Percentiles rank a stretch among this genome's conserved stretches.
These are phyloP conservation scores for Podaxis carcinomalis DNA, from an alignment of 768 basidiomycete genomes.

Conservation along the genomic window DNA sequence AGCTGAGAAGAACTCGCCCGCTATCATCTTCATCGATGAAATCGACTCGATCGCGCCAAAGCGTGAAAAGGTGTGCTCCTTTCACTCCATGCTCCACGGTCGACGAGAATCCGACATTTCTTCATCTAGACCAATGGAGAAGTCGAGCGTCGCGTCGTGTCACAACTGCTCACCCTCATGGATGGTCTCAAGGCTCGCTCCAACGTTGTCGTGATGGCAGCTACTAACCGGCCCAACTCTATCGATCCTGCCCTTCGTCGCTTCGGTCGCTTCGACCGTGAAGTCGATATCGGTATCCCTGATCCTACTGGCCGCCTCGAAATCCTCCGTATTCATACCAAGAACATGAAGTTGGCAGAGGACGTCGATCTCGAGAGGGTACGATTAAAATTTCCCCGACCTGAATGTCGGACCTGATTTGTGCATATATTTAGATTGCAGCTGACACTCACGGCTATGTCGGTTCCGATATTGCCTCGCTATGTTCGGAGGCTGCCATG, in stretches of 20 bases:
- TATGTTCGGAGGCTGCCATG: slow-evolving; percentile 99
- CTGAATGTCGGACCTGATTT: background rate
- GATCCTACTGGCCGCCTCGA: slow-evolving; percentile 99
- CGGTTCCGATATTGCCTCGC: slow-evolving; percentile 94
- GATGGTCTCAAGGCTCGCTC: slow-evolving; percentile 98
- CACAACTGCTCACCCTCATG: slow-evolving; percentile 98
- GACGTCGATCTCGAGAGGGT: slow-evolving; percentile 98
- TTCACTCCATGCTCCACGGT: background rate
- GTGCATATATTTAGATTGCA: slow-evolving; percentile 62
- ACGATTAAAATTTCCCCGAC: slow-evolving; percentile 12
- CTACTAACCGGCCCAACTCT: slow-evolving; percentile 97
- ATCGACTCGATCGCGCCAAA: slow-evolving; percentile 99
- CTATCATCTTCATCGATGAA: slow-evolving; percentile 99
- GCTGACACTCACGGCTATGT: slow-evolving; percentile 99
- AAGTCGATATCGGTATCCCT: slow-evolving; percentile 98
- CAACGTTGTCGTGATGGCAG: slow-evolving; percentile 99
- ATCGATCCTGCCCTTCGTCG: slow-evolving; percentile 98
- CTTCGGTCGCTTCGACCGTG: slow-evolving; percentile 98
- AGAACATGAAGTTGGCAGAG: slow-evolving; percentile 98
- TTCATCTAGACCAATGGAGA: slow-evolving; percentile 87
- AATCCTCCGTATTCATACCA: slow-evolving; percentile 98
- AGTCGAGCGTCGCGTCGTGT: slow-evolving; percentile 98
- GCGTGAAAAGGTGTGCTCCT: slow-evolving; percentile 88
- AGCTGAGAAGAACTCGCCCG: slow-evolving; percentile 98
- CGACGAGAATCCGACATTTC: background rate